phyloP scores from a whole-genome alignment of 2,329 filamentous ascomycete genomes.

The Penicillium decumbens region DNA sequence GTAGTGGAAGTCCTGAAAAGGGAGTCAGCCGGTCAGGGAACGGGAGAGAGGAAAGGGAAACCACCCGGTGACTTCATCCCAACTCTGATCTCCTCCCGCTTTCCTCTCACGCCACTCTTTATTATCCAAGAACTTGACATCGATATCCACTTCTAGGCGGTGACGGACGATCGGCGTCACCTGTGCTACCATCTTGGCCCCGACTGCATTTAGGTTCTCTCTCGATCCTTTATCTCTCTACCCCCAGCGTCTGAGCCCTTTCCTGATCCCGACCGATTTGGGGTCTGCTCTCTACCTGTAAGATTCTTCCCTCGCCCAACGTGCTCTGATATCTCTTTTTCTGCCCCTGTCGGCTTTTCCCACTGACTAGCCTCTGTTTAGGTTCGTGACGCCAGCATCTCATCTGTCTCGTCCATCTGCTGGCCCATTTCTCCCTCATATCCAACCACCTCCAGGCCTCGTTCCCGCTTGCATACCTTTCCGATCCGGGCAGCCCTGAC shows the following conservation, averaged over 20 bases:
- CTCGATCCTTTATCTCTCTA: constrained; percentile 13
- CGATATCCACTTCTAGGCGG: constrained; percentile 12
- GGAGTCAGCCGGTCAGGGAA: not conserved
- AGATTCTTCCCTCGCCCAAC: constrained; percentile 27
- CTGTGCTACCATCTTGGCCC: constrained; percentile 5
- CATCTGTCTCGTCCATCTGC: constrained; percentile 1
- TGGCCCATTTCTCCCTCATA: not conserved
- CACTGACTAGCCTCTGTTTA: constrained; percentile 10
- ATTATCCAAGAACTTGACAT: not conserved
- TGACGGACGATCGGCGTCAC: constrained; percentile 19
- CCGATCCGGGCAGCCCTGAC: constrained; percentile 34
- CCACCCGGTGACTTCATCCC: not conserved
- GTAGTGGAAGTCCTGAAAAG: not conserved
- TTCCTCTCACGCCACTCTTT: not conserved
- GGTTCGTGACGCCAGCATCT: constrained; percentile 25
- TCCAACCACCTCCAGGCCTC: constrained; percentile 5
- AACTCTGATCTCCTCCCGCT: not conserved
- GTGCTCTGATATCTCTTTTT: constrained; percentile 20
- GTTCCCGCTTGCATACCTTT: constrained; percentile 18
- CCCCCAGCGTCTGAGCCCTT: constrained; percentile 10
- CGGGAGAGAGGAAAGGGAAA: not conserved
- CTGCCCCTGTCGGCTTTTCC: constrained; percentile 1
- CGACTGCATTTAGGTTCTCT: constrained; percentile 8
- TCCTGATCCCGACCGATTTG: constrained; percentile 14
- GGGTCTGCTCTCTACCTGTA: constrained; percentile 27